Evolutionary conservation across 306 rosid species (phyloP).

Genomic region (barrel medic (Medicago truncatula)): MtrunA17r5.0-ANR NC_053046.1:15468001-15468500

Average conservation of each 20-base stretch:
- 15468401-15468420: neutral
- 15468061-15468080: constrained; percentile 39
- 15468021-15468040: constrained; percentile 30
- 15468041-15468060: constrained; percentile 25
- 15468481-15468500: constrained; percentile 7
- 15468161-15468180: neutral
- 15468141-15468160: constrained; percentile 1
- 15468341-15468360: neutral
- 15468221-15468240: neutral
- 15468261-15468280: constrained; percentile 8
- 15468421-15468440: neutral
- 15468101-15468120: constrained; percentile 12
- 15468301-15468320: neutral
- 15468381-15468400: constrained; percentile 13
- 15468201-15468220: neutral
- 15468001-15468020: constrained; percentile 70
- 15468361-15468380: constrained; percentile 7
- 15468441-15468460: constrained; percentile 8
- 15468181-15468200: constrained; percentile 31
- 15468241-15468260: constrained; percentile 6
- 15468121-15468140: constrained; percentile 28
- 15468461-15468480: constrained; percentile 6
- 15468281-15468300: constrained; percentile 25
- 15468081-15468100: constrained; percentile 21
- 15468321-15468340: neutral